Evolutionary conservation across 2,329 filamentous ascomycete species (phyloP), one percentile per base, ranked within the genome.

Genomic region (Colletotrichum sp.): DNA sequence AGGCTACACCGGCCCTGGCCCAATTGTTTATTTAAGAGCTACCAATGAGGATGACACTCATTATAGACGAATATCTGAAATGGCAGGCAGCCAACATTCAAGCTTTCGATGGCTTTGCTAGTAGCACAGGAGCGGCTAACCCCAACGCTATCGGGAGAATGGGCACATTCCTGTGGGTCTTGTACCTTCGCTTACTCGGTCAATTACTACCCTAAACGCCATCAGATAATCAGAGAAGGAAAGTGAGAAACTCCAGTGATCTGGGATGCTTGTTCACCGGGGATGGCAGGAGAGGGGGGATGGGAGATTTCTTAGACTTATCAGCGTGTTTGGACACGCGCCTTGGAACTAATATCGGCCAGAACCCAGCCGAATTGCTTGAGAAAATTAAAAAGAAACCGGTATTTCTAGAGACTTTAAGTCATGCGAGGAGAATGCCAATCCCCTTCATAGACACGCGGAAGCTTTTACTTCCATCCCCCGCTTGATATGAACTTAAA

Each of bases 241-340:
- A 1, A 48, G 10, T 21, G 43, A 4, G 43, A 21, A 0, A 48
- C 1, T 8, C 0, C 6, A 0, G n/a, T 0, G 43, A 48, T 48
- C 10, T 12, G 4, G n/a, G n/a, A n/a, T 21, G 2, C n/a, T 3
- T 48, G 1, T 21, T 13, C 43, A 13, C 3, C 2, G 2, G 10
- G 10, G 5, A 48, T 13, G n/a, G 1, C 18, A 48, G 2, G n/a
- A 48, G 2, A 13, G 2, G 43, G 10, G 43, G 6, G 10, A 4
- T n/a, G 1, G 4, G n/a, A 21, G 2, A 48, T 13, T 21, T 48
- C 0, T 21, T 4, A 13, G 3, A 48, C 6, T 48, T 6, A 12
- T 9, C 1, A 48, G n/a, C 1, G 43, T 48, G 2, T 21, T 48
- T 13, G 1, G 6, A 0, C 10, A 13, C 43, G 5, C n/a, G 43